phyloP scores from a whole-genome alignment of 371 early-diverging fungal genomes.

The Blakeslea trispora region DNA sequence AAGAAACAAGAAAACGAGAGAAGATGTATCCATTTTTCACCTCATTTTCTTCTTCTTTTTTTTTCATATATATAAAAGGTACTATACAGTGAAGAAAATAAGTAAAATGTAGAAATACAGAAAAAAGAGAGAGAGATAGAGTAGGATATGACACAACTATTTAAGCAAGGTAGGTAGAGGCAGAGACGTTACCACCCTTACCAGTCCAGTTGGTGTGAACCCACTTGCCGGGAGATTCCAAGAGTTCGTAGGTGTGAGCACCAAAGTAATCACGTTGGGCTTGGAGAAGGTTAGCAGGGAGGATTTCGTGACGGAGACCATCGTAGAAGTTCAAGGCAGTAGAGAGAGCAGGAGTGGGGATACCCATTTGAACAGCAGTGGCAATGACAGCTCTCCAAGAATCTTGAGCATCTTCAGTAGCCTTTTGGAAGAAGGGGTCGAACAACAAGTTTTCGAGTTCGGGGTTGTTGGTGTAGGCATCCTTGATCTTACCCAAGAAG shows the following conservation, averaged over 20 bases:
- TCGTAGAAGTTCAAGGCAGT: constrained; percentile 97
- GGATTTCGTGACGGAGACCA: constrained; percentile 86
- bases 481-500: constrained; percentile 95
- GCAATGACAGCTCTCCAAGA: constrained; percentile 92
- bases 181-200: constrained; percentile 78
- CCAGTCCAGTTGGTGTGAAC: constrained; percentile 98
- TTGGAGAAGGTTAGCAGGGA: constrained; percentile 98
- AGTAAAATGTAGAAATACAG: constrained; percentile 14
- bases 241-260: constrained; percentile 94
- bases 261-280: constrained; percentile 99
- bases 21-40: too few species aligned
- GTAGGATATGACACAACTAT: constrained; percentile 1
- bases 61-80: too few species aligned
- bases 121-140: neutral
- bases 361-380: constrained; percentile 80
- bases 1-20: too few species aligned
- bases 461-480: constrained; percentile 88
- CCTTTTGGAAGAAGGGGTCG: constrained; percentile 94
- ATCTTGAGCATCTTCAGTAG: constrained; percentile 79
- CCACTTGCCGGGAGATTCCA: constrained; percentile 75
- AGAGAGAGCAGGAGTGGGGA: constrained; percentile 91
- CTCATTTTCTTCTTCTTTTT: too few species aligned
- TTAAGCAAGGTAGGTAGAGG: constrained; percentile 50
- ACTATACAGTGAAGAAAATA: neutral
- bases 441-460: constrained; percentile 86